Conservation (phyloP, 345 rosid genomes). For the Odontarrhena argentea region DNA sequence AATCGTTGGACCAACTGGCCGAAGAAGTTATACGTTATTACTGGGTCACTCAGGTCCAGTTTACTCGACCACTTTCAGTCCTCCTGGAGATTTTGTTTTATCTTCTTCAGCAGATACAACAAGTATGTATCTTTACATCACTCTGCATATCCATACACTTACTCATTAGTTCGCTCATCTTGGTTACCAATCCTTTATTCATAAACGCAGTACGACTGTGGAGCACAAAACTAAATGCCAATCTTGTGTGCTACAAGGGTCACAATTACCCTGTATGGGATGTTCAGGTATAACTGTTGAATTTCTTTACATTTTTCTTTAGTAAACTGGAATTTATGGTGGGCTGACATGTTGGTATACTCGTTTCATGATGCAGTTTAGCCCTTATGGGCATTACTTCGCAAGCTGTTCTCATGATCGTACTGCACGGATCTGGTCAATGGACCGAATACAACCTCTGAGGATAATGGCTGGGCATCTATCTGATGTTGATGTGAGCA, state of each 20-base stretch:
- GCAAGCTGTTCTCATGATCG: conserved; percentile 97
- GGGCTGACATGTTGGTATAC: conserved; percentile 22
- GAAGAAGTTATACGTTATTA: conserved; percentile 67
- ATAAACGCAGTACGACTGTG: conserved; percentile 75
- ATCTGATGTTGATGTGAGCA: conserved; percentile 93
- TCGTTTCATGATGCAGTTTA: conserved; percentile 70
- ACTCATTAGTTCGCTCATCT: conserved; percentile 17
- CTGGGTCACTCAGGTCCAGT: conserved; percentile 97
- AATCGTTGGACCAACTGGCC: conserved; percentile 49
- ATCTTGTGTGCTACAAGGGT: conserved; percentile 98
- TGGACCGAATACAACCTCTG: conserved; percentile 92
- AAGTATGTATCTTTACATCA: conserved; percentile 45
- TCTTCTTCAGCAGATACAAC: conserved; percentile 98
- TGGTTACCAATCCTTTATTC: conserved; percentile 23
- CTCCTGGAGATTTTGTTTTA: conserved; percentile 83
- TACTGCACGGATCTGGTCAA: conserved; percentile 92
- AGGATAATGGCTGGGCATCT: conserved; percentile 97
- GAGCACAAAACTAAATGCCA: conserved; percentile 94
- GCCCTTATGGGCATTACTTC: conserved; percentile 92
- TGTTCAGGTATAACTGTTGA: conserved; percentile 66
- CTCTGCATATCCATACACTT: conserved; percentile 3
- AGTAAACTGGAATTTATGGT: conserved; percentile 13
- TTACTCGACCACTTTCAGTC: conserved; percentile 86
- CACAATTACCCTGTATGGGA: conserved; percentile 99
- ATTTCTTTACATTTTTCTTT: conserved; percentile 3